Evolutionary conservation across 2,329 filamentous ascomycete genomes (phyloP).

Genomic region (Ramularia collo-cygni): DNA sequence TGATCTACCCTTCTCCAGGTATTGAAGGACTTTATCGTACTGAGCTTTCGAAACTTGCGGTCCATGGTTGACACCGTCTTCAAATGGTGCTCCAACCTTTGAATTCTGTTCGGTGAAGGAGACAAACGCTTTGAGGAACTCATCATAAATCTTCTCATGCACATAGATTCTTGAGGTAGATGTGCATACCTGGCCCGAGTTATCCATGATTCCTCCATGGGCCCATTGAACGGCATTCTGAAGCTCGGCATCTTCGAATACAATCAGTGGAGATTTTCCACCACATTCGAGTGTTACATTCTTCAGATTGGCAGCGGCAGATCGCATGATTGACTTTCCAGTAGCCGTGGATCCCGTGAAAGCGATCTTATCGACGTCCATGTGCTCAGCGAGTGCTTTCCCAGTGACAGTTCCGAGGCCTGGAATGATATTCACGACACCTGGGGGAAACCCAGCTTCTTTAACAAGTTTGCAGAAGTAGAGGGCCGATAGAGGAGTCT

Average conservation of each 20-base stretch:
- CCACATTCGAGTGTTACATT: conserved; percentile 57
- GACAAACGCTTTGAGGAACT: conserved; percentile 58
- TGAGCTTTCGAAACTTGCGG: conserved; percentile 66
- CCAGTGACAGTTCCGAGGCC: conserved; percentile 64
- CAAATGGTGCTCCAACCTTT: conserved; percentile 61
- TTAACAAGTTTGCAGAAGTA: conserved; percentile 57
- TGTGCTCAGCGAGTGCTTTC: conserved; percentile 59
- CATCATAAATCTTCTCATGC: conserved; percentile 51
- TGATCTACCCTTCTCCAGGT: conserved; percentile 11
- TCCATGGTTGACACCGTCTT: conserved; percentile 63
- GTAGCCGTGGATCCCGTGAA: conserved; percentile 72
- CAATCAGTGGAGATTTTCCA: conserved; percentile 51
- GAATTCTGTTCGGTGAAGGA: conserved; percentile 52
- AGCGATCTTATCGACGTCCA: conserved; percentile 66
- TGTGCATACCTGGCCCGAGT: conserved; percentile 55
- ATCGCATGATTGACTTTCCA: conserved; percentile 68
- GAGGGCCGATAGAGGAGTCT: conserved; percentile 44
- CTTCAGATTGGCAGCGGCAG: conserved; percentile 58
- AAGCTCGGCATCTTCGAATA: conserved; percentile 53
- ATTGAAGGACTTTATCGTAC: conserved; percentile 39
- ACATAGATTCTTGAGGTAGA: conserved; percentile 53
- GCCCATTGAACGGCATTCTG: conserved; percentile 62
- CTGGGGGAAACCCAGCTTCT: conserved; percentile 69
- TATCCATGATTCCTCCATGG: conserved; percentile 53
- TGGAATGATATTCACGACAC: conserved; percentile 70